phyloP scores from a whole-genome alignment of 345 rosid species.

The Eucalyptus curtisii region DNA sequence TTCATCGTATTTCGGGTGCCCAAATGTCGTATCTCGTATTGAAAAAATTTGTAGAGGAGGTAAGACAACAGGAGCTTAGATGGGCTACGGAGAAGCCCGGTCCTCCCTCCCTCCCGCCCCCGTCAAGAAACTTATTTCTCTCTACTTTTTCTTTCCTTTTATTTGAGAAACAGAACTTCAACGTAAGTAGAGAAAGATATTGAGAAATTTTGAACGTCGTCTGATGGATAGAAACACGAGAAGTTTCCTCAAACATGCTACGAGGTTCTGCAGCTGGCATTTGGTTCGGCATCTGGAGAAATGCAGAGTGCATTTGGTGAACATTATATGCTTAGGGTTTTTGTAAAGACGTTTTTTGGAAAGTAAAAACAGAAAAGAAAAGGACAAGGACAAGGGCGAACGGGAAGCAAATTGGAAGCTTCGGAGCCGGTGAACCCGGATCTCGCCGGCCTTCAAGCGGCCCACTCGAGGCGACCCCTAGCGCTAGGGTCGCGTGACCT shows the following conservation, averaged over 20 bases:
- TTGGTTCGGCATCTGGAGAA: background rate
- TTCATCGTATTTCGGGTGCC: background rate
- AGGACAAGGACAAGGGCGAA: background rate
- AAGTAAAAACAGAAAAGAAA: background rate
- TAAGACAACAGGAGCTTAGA: background rate
- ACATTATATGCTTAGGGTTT: background rate
- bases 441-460: background rate
- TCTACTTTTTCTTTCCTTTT: background rate
- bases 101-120: background rate
- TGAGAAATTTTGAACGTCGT: background rate
- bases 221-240: background rate
- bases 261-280: background rate
- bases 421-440: background rate
- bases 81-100: too few species aligned
- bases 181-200: background rate
- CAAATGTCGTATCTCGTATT: background rate
- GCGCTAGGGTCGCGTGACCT: background rate
- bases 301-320: fast-evolving
- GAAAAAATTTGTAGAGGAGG: background rate
- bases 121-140: background rate
- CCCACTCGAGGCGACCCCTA: background rate
- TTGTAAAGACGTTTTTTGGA: fast-evolving
- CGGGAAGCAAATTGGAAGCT: background rate
- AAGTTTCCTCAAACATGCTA: background rate
- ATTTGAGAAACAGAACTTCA: background rate